Evolutionary conservation across 176 grass and related monocot species (phyloP).

Genomic region (Microstegium vimineum): DNA sequence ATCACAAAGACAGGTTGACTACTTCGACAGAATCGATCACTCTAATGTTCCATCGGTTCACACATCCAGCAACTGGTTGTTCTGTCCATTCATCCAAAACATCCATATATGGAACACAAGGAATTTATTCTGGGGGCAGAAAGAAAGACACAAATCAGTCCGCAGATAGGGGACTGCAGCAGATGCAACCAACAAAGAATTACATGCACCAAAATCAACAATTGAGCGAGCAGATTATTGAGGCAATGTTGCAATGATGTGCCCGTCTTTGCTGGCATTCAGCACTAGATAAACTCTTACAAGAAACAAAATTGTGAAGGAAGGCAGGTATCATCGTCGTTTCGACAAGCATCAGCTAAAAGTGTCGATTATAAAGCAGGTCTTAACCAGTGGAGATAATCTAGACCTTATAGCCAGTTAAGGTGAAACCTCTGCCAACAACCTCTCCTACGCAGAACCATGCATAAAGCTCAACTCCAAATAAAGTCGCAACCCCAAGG

Average conservation of each 20-base stretch:
- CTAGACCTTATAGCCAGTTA: conserved; percentile 89
- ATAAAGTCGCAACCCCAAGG: conserved; percentile 65
- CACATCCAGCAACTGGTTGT: neutral
- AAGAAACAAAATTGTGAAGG: conserved; percentile 61
- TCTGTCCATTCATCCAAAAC: neutral
- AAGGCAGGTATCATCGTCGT: conserved; percentile 38
- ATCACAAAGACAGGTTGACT: too few relatives aligned
- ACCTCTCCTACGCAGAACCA: conserved; percentile 81
- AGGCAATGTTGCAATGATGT: conserved; percentile 43
- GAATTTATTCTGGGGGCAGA: conserved; percentile 3
- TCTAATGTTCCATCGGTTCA: neutral
- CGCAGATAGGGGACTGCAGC: neutral
- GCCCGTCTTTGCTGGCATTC: conserved; percentile 56
- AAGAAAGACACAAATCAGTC: conserved; percentile 9
- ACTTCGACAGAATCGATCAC: neutral
- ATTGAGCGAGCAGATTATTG: conserved; percentile 63
- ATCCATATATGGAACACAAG: neutral
- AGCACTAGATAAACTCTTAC: conserved; percentile 39
- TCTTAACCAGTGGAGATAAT: conserved; percentile 19
- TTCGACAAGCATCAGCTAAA: conserved; percentile 52
- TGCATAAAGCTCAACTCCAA: conserved; percentile 80
- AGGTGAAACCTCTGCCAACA: conserved; percentile 76
- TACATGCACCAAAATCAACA: conserved; percentile 31
- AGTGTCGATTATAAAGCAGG: conserved; percentile 34
- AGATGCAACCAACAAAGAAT: conserved; percentile 1